These are phyloP conservation scores for Termitomyces sp. DNA, from an alignment of 768 basidiomycete genomes.

Conservation along the genomic window DNA sequence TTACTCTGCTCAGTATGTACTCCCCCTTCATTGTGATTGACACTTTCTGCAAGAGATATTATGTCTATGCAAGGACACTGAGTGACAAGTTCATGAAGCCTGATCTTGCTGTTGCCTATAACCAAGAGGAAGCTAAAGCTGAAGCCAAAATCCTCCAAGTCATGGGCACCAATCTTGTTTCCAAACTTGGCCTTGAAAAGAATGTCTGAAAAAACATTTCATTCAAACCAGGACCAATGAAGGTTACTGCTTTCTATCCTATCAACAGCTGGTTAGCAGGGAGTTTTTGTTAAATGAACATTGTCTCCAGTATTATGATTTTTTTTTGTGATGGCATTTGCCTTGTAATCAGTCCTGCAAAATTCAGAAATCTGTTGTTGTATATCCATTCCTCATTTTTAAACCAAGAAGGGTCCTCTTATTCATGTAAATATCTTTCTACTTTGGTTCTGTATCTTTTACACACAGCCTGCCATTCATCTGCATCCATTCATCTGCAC, in stretches of 20 bases:
- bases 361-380: too few relatives aligned
- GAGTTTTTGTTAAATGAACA: conserved; percentile 19
- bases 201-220: conserved; percentile 30
- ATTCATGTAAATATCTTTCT: too few relatives aligned
- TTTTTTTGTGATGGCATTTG: too few relatives aligned
- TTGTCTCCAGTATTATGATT: too few relatives aligned
- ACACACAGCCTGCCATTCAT: too few relatives aligned
- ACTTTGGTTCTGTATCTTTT: too few relatives aligned
- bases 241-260: conserved; percentile 29
- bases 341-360: too few relatives aligned
- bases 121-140: not conserved
- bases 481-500: too few relatives aligned
- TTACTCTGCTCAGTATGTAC: not conserved
- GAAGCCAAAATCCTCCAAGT: conserved; percentile 21
- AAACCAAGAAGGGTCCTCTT: too few relatives aligned
- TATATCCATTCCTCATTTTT: too few relatives aligned
- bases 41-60: not conserved
- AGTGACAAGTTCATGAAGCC: not conserved
- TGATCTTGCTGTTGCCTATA: not conserved
- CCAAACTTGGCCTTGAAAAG: conserved; percentile 21
- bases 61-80: not conserved
- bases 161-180: conserved; percentile 20
- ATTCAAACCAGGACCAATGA: conserved; percentile 22
- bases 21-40: not conserved
- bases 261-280: conserved; percentile 32